Evolutionary conservation across 768 basidiomycete genomes (phyloP).

Genomic region (Collybiopsis luxurians): DNA sequence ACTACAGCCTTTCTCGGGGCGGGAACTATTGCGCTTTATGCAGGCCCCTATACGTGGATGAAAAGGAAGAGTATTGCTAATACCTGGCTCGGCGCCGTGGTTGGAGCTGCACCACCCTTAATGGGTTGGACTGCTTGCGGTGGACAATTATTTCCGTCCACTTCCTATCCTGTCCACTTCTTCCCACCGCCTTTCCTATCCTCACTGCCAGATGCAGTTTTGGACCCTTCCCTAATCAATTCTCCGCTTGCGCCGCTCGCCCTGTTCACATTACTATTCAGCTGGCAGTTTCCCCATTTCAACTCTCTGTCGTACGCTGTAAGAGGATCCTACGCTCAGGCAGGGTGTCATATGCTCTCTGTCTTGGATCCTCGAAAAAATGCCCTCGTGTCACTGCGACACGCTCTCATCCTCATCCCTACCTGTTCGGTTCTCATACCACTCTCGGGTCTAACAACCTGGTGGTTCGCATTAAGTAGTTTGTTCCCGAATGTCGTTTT

Average conservation of each 20-base stretch:
- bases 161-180: conserved; percentile 52
- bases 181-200: conserved; percentile 64
- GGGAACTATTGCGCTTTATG: conserved; percentile 85
- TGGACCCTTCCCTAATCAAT: conserved; percentile 56
- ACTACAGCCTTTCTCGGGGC: conserved; percentile 81
- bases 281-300: conserved; percentile 99
- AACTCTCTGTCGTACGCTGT: conserved; percentile 88
- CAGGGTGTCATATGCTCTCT: conserved; percentile 91
- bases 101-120: conserved; percentile 89
- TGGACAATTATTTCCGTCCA: conserved; percentile 66
- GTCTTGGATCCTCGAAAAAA: conserved; percentile 78
- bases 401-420: conserved; percentile 72
- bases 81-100: conserved; percentile 93
- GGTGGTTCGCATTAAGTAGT: conserved; percentile 79
- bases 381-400: conserved; percentile 80
- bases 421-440: conserved; percentile 81
- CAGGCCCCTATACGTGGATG: conserved; percentile 88
- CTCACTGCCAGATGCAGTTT: conserved; percentile 23
- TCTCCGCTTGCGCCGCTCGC: conserved; percentile 81
- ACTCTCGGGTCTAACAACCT: conserved; percentile 89
- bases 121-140: conserved; percentile 99
- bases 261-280: conserved; percentile 83
- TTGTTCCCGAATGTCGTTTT: conserved; percentile 74
- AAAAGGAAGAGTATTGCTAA: conserved; percentile 82
- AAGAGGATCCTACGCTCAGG: conserved; percentile 86